These are phyloP conservation scores for Myrica gale DNA, from an alignment of 306 rosid species.

Conservation along the genomic window DNA sequence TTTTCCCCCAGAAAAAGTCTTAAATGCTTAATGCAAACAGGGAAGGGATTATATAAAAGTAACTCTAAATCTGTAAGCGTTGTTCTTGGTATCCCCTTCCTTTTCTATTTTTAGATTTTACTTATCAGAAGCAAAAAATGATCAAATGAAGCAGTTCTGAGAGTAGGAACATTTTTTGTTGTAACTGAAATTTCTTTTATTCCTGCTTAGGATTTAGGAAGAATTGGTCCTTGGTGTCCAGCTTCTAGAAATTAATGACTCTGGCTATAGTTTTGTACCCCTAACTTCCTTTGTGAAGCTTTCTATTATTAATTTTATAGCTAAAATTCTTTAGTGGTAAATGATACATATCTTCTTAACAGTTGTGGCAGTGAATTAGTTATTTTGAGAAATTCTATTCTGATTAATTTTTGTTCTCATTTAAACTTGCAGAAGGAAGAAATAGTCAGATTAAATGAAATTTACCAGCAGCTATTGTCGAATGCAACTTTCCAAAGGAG, in stretches of 20 bases:
- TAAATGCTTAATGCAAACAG: background rate
- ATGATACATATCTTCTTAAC: background rate
- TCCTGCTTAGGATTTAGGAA: too few species aligned
- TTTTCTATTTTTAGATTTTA: too few species aligned
- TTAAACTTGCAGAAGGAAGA: constrained; percentile 74
- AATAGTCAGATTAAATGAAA: constrained; percentile 78
- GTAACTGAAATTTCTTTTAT: too few species aligned
- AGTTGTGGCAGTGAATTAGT: constrained; percentile 4
- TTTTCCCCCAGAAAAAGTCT: background rate
- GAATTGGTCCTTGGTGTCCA: too few species aligned
- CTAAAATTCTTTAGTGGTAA: background rate
- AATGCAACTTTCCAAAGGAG: constrained; percentile 87
- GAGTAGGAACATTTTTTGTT: too few species aligned
- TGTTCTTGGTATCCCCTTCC: too few species aligned
- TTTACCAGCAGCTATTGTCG: constrained; percentile 85
- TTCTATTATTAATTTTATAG: too few species aligned
- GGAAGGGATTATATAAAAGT: background rate
- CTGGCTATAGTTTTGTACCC: too few species aligned
- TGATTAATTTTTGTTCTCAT: constrained; percentile 5
- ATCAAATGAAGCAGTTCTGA: too few species aligned
- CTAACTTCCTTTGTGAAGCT: too few species aligned
- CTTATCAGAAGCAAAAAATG: too few species aligned
- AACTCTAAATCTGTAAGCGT: background rate
- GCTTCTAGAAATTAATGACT: too few species aligned
- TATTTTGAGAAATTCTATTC: constrained; percentile 3